Evolutionary conservation across 768 basidiomycete genomes (phyloP), one percentile per base, ranked within the genome.

Genomic region (Hericium coralloides): DNA sequence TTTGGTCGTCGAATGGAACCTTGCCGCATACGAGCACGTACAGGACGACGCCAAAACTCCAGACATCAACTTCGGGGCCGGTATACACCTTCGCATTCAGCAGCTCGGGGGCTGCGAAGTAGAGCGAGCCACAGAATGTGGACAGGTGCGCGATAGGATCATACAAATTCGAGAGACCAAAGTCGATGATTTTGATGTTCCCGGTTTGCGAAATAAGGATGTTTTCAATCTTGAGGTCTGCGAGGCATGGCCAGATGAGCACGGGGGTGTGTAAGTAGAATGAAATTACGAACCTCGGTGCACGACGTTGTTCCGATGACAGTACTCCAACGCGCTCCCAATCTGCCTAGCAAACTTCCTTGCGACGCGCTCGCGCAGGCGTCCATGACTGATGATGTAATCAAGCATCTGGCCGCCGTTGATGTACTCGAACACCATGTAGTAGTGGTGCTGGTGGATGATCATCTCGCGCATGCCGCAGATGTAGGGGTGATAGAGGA

Each of bases 401-500:
- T 99, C 97, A 63, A 99, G 83, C 92, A 99, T 94, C 78, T 99
- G 97, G 0, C 97, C 97, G 36, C 97, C 97, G 64, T 94, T 95
- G 72, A 98, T 92, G 70, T 97, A 98, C 71, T 99, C 97, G 69
- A 90, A 93, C 10, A 98, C 92, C 93, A 99, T 98, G 77, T 98
- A 99, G 74, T 98, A 98, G 72, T 99, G 95, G 66, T 99, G 87
- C 59, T 92, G 90, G 73, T 98, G 95, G 23, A 94, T 77, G 68
- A 98, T 92, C 89, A 99, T 94, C 75, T 95, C 93, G 63, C 92
- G 88, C 95, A 98, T 99, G 56, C 97, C 97, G 69, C 95, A 98
- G 68, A 99, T 92, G 71, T 98, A 98, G 2, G 97, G 97, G 68
- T 99, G 97, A 67, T 98, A 93, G 31, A 99, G 84, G 49, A 99